Percentiles rank a stretch among this genome's conserved stretches.
Conservation (phyloP, 2,329 filamentous ascomycete genomes). For the Dactylonectria estremocensis region DNA sequence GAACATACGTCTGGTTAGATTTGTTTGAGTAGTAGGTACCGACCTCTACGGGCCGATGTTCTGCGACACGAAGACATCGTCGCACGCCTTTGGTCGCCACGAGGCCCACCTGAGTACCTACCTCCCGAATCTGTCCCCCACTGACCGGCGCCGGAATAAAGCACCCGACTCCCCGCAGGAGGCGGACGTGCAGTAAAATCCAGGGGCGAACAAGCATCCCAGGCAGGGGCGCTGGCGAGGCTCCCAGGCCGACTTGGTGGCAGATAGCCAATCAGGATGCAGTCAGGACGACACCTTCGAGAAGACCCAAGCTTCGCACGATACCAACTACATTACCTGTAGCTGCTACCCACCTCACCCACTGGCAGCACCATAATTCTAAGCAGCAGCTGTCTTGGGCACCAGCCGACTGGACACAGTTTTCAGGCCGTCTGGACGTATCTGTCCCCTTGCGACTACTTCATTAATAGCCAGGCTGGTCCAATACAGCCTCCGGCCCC, state of each 20-base stretch:
- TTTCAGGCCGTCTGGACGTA: slow-evolving; percentile 25
- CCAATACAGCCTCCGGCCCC: slow-evolving; percentile 19
- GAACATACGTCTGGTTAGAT: neutral
- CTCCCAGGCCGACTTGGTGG: slow-evolving; percentile 19
- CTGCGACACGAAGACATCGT: neutral
- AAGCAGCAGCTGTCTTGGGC: slow-evolving; percentile 29
- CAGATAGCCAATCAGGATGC: slow-evolving; percentile 46
- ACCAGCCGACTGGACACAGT: slow-evolving; percentile 34
- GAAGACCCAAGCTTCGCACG: slow-evolving; percentile 42
- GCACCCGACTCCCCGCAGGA: slow-evolving; percentile 6
- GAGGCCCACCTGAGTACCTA: neutral
- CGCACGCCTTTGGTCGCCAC: neutral
- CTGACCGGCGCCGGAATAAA: neutral
- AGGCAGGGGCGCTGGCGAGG: slow-evolving; percentile 9
- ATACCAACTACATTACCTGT: slow-evolving; percentile 21
- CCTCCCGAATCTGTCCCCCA: neutral
- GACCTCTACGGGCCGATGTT: too few species aligned
- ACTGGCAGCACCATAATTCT: slow-evolving; percentile 26
- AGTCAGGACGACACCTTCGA: slow-evolving; percentile 48
- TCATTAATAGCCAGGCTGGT: slow-evolving; percentile 28
- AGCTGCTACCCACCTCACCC: slow-evolving; percentile 8
- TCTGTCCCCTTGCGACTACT: slow-evolving; percentile 10
- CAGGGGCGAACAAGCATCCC: slow-evolving; percentile 24
- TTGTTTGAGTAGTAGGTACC: neutral
- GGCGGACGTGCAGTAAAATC: slow-evolving; percentile 5